Base-by-base conservation (phyloP, 441 rosid species). In the Arabidopsis hybrid region DNA sequence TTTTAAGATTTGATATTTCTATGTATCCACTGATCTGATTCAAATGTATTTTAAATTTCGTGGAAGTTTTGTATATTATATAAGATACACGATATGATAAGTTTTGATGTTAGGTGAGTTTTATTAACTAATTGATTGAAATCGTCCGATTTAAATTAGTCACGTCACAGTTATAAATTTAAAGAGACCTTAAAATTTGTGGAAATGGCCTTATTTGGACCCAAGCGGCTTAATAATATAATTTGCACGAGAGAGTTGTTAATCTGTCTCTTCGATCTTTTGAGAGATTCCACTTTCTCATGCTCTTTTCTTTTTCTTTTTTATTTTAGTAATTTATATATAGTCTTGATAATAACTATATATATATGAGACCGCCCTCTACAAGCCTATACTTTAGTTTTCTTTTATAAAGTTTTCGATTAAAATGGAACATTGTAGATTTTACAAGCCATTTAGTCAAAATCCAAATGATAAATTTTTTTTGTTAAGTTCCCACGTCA, bases 221-320 rank as follows among this genome's bases (percentile, higher is more conserved):
- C 8, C 43, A 61, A 60, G 63, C 58, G 69, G 64, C 34, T 62
- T 47, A 63, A 64, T 76, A 49, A 69, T 77, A 50, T 71, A 77
- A 66, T 71, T 35, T 13, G 53, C 51, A 66, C 61, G 53, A 66
- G 56, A 59, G 80, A 65, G 80, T 77, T 72, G 80, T 77, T 77
- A 71, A 77, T 72, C 65, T 77, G 77, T 72, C 80, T 77, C 73
- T 77, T 77, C 80, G 64, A 60, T 52, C 73, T 77, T 77, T 71
- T 67, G 69, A 77, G 65, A 72, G 69, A 77, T 77, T 77, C 80
- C 80, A 67, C 77, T 77, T 71, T 71, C 62, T 73, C 72, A 60
- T 71, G 52, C 77, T 71, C 55, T 77, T 50, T 63, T 35, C 4
- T 4, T 17, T 70, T 49, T 40, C 14, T n/a, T 49, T 26, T 49